These are phyloP conservation scores for Adansonia rubrostipa DNA, from an alignment of 441 rosid genomes.

Conservation along the genomic window DNA sequence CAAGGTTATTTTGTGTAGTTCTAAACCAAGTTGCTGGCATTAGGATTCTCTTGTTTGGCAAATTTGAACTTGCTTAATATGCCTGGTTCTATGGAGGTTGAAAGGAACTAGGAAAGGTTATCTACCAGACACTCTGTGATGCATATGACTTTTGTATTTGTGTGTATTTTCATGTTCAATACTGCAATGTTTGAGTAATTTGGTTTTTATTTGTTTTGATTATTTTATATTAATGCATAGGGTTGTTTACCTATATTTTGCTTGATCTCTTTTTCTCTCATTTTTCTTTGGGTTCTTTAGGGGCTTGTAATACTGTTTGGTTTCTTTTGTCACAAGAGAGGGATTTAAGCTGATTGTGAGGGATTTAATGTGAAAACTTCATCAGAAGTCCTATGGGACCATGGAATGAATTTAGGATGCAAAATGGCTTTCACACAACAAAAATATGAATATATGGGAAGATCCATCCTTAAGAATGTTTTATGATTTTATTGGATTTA, in stretches of 20 bases:
- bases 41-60: not conserved
- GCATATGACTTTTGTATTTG: not conserved
- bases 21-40: not conserved
- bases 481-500: too few species aligned
- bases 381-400: too few species aligned
- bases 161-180: not conserved
- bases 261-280: not conserved
- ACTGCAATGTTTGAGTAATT: not conserved
- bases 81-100: not conserved
- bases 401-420: too few species aligned
- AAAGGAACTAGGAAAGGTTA: not conserved
- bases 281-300: slow-evolving; percentile 3
- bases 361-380: not conserved
- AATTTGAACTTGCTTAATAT: not conserved
- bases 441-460: too few species aligned
- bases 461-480: too few species aligned
- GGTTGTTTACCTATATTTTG: not conserved
- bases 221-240: not conserved
- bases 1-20: not conserved
- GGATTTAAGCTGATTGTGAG: not conserved
- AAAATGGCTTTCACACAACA: too few species aligned
- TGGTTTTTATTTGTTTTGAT: not conserved
- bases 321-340: not conserved
- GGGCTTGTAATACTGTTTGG: not conserved
- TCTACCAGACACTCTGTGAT: not conserved